A percentile compares a stretch with the other conserved stretches of the same genome.
Evolutionary conservation across 148 eudicot genomes (phyloP).

Genomic region (Cornus florida): DNA sequence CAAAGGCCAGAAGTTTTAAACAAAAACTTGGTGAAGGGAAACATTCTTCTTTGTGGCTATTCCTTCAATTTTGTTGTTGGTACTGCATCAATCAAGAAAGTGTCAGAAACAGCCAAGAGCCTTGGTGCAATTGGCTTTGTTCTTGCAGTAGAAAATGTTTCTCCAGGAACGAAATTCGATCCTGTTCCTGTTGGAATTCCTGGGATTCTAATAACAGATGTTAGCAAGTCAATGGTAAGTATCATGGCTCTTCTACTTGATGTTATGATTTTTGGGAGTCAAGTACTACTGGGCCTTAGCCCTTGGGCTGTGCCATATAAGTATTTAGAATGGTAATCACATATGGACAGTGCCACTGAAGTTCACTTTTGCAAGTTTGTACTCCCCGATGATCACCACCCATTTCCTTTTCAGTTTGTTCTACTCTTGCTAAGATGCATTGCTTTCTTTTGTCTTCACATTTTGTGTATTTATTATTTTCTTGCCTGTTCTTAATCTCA

Average conservation of each 20-base stretch:
- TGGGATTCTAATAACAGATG: constrained; percentile 88
- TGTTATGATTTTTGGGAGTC: neutral
- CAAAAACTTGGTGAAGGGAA: constrained; percentile 83
- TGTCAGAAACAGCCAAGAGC: constrained; percentile 83
- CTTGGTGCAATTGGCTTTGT: constrained; percentile 96
- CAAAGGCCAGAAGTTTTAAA: constrained; percentile 87
- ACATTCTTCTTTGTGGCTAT: constrained; percentile 93
- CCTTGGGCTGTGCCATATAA: neutral
- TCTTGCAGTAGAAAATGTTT: constrained; percentile 89
- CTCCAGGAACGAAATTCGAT: constrained; percentile 96
- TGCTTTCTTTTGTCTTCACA: neutral
- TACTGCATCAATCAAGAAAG: constrained; percentile 82
- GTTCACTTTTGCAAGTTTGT: neutral
- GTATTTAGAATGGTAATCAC: neutral
- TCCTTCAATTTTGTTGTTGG: constrained; percentile 93
- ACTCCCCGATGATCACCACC: neutral
- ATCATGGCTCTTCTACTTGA: constrained; percentile 5
- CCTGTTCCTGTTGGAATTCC: constrained; percentile 91
- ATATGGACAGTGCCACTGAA: neutral
- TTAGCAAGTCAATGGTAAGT: constrained; percentile 70
- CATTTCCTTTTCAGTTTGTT: neutral
- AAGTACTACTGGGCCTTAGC: neutral
- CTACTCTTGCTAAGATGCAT: neutral
- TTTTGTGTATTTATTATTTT: neutral
- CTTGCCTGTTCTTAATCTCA: neutral